Conservation (phyloP, 1,139 yeast genomes). For the Suhomyces ambrosiae region DNA sequence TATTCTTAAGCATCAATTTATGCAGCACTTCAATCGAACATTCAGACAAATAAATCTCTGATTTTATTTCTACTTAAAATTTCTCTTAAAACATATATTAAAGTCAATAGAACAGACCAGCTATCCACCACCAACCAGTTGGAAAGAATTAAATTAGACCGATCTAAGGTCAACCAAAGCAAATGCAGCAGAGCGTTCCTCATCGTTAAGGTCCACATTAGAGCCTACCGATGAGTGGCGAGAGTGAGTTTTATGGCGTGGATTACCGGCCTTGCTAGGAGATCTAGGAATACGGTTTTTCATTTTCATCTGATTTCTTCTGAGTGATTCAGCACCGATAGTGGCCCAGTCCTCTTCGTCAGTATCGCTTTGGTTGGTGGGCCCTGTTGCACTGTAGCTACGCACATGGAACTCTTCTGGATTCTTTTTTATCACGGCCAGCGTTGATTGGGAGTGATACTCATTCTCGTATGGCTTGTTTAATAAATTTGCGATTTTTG, state of each 20-base stretch:
- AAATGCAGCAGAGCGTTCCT: slow-evolving; percentile 59
- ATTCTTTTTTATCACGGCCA: slow-evolving; percentile 13
- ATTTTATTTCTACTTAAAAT: neutral
- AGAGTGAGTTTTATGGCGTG: slow-evolving; percentile 11
- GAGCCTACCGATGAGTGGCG: slow-evolving; percentile 9
- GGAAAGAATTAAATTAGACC: slow-evolving; percentile 17
- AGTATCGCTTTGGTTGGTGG: slow-evolving; percentile 48
- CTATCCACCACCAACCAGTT: slow-evolving; percentile 11
- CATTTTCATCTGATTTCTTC: slow-evolving; percentile 27
- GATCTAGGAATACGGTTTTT: slow-evolving; percentile 14
- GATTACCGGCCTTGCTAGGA: slow-evolving; percentile 11
- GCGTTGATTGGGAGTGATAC: slow-evolving; percentile 17
- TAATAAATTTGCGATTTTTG: slow-evolving; percentile 19
- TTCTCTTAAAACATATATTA: slow-evolving; percentile 1
- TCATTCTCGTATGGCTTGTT: slow-evolving; percentile 18
- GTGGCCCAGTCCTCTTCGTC: slow-evolving; percentile 97
- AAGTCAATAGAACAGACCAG: slow-evolving; percentile 12
- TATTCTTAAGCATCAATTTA: too few relatives aligned
- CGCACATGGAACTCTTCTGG: slow-evolving; percentile 8
- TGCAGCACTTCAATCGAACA: too few relatives aligned
- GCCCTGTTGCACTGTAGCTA: slow-evolving; percentile 8
- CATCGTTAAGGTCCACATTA: slow-evolving; percentile 26
- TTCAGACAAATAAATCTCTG: neutral
- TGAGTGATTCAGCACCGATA: slow-evolving; percentile 71
- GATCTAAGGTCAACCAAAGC: slow-evolving; percentile 64